Conservation (phyloP, 768 basidiomycete genomes). For the Galerina sulciceps region DNA sequence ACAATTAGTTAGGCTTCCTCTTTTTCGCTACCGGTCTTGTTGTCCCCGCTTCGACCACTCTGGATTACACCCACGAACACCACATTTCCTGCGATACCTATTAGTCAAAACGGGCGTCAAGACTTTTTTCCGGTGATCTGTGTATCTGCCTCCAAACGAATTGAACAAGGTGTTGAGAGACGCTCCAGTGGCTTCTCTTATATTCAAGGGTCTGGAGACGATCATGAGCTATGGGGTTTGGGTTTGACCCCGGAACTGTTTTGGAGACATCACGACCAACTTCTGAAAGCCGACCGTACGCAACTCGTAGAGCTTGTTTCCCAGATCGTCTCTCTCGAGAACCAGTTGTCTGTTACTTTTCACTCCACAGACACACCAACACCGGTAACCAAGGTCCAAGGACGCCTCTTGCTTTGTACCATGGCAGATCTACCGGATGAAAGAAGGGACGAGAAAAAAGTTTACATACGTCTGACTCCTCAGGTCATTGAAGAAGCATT, state of each 20-base stretch:
- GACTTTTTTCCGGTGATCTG: slow-evolving; percentile 75
- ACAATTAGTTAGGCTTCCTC: slow-evolving; percentile 60
- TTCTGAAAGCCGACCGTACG: slow-evolving; percentile 53
- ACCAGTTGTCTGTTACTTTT: not conserved
- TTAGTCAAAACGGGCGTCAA: slow-evolving; percentile 16
- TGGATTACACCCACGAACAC: slow-evolving; percentile 83
- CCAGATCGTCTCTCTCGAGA: slow-evolving; percentile 24
- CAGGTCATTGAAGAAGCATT: not conserved
- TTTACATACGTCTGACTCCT: slow-evolving; percentile 17
- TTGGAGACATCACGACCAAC: slow-evolving; percentile 57
- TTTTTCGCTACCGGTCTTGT: slow-evolving; percentile 64
- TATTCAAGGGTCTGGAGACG: slow-evolving; percentile 94
- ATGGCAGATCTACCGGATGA: slow-evolving; percentile 26
- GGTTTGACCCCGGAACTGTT: slow-evolving; percentile 77
- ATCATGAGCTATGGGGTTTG: slow-evolving; percentile 90
- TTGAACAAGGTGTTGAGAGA: slow-evolving; percentile 62
- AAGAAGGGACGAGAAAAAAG: slow-evolving; percentile 14
- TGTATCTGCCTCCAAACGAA: slow-evolving; percentile 81
- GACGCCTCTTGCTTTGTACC: slow-evolving; percentile 45
- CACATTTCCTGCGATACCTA: slow-evolving; percentile 44
- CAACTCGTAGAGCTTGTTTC: slow-evolving; percentile 53
- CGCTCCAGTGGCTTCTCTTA: slow-evolving; percentile 78
- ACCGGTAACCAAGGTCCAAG: slow-evolving; percentile 38
- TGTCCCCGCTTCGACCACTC: slow-evolving; percentile 76
- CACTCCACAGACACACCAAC: slow-evolving; percentile 17